Conservation (phyloP, 2,329 filamentous ascomycete genomes). For the Cladophialophora immunda region DNA sequence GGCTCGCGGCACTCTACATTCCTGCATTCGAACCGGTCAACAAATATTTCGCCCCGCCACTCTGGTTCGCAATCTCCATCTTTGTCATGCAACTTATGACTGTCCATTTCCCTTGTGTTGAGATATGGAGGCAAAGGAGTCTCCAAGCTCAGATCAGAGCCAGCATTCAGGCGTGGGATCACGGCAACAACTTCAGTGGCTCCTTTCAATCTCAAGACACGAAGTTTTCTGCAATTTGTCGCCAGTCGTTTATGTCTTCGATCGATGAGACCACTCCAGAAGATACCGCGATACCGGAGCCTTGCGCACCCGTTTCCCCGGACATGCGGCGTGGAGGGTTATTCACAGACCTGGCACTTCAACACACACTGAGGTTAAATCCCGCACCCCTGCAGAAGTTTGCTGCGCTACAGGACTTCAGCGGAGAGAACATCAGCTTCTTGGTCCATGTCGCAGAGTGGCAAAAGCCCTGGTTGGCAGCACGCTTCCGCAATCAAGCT, state of each 20-base stretch:
- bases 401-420: constrained; percentile 70
- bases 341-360: constrained; percentile 64
- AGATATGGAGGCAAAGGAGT: constrained; percentile 15
- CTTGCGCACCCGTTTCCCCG: no score
- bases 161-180: constrained; percentile 44
- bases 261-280: no score
- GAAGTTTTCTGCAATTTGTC: constrained; percentile 44
- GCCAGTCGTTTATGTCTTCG: constrained; percentile 44
- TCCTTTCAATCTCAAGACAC: not conserved
- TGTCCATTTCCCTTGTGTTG: constrained; percentile 65
- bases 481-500: constrained; percentile 6
- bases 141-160: constrained; percentile 10
- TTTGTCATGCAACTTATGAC: constrained; percentile 67
- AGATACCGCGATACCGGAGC: no score
- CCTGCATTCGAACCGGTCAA: constrained; percentile 62
- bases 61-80: constrained; percentile 67
- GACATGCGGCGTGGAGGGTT: constrained; percentile 24
- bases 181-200: constrained; percentile 29
- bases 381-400: constrained; percentile 66
- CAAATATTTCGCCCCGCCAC: constrained; percentile 63
- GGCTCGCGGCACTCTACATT: constrained; percentile 63
- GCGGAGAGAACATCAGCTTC: constrained; percentile 72
- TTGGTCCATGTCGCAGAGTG: constrained; percentile 65
- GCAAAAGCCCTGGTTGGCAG: constrained; percentile 50
- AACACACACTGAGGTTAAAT: constrained; percentile 65